A percentile compares a stretch with the other conserved stretches of the same genome.
Conservation (phyloP, 192 early-diverging fungal species). For the Jimgerdemannia flammicorona region DNA sequence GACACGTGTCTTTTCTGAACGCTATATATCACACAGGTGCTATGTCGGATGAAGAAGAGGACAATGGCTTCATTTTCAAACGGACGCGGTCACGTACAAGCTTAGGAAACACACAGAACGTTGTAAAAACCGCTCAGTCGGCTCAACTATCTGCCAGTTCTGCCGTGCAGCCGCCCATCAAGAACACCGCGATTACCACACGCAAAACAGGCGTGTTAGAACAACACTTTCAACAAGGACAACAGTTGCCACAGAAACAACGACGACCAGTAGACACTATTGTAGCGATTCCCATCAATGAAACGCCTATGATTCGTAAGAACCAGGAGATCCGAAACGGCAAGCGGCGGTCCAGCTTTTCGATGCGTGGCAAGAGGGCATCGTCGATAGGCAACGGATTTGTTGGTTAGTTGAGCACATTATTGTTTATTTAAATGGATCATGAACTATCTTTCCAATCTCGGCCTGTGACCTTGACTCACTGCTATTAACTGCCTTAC, state of each 20-base stretch:
- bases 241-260: neutral
- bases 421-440: neutral
- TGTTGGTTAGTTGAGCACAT: slow-evolving; percentile 16
- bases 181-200: neutral
- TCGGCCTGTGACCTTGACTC: no score
- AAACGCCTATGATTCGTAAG: slow-evolving; percentile 13
- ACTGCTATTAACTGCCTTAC: no score
- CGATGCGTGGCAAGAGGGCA: slow-evolving; percentile 51
- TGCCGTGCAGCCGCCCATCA: neutral
- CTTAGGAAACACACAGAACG: neutral
- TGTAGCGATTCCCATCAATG: slow-evolving; percentile 14
- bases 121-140: neutral
- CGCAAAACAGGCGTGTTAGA: neutral
- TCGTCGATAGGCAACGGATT: slow-evolving; percentile 55
- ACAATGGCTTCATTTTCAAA: slow-evolving; percentile 12
- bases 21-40: neutral
- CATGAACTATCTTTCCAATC: no score
- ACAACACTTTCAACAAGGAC: neutral
- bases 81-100: slow-evolving; percentile 3
- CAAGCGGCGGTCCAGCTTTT: slow-evolving; percentile 48
- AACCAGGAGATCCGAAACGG: slow-evolving; percentile 10
- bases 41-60: slow-evolving; percentile 7
- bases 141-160: neutral
- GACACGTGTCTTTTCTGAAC: no score
- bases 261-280: neutral